Base-by-base conservation (phyloP, 345 rosid genomes). In the Aquilaria sinensis region DNA sequence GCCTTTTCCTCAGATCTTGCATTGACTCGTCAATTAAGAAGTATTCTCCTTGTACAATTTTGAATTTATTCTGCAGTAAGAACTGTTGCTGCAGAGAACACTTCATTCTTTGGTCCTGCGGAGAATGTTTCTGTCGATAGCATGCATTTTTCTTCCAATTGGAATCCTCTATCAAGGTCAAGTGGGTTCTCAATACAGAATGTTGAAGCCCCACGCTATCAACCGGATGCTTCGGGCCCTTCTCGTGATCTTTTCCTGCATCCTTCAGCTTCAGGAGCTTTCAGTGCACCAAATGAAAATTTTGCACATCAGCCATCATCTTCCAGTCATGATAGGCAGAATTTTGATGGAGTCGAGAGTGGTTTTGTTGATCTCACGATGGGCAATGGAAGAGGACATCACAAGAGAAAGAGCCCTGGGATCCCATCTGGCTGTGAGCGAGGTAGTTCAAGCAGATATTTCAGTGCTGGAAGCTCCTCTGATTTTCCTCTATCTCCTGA, bases 361-460 rank as follows among this genome's bases (percentile, higher is more conserved):
- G 70, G 80, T 54, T 73, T 77, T 74, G 76, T 68, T 56, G 94
- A 83, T 77, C 79, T 80, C 51, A 69, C 82, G 56, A 62, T 70
- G 75, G 83, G 79, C 47, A 71, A 73, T 57, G 82, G 83, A 49
- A 78, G 89, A 74, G 89, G 83, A 61, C 81, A 69, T 34, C 89
- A 85, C 62, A 92, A 92, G 82, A 60, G 98, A 49, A 92, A 92
- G 75, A 82, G 81, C 66, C 96, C 89, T 23, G 85, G 77, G 50
- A 71, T 70, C 57, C 80, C 88, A 51, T 74, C 90, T 62, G 81
- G 77, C 46, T 82, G 79, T 66, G 96, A 92, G 70, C 79, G 83
- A 54, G 90, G 90, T 57, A 83, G 88, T 74, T 71, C 86, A 62
- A 86, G 90, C 81, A 80, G 84, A 77, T 80, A 77, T 66, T 70